Conservation (phyloP, 192 early-diverging fungal species). For the Haplosporangium gracile region DNA sequence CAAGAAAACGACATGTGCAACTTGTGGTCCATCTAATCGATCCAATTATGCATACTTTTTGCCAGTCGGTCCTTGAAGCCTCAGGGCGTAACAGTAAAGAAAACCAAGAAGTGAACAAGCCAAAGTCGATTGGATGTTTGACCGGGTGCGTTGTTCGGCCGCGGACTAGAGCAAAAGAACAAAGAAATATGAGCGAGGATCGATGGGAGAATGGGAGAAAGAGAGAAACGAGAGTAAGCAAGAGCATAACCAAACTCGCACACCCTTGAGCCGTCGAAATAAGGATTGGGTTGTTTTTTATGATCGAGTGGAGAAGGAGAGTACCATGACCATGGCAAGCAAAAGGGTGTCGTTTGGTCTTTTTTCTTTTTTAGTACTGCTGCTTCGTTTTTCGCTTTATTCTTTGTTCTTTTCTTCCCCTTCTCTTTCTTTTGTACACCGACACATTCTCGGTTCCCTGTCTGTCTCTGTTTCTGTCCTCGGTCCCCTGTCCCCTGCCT, state of each 20-base stretch:
- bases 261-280: not conserved
- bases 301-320: not conserved
- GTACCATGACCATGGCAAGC: not conserved
- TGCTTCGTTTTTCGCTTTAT: not conserved
- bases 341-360: not conserved
- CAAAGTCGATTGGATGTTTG: constrained; percentile 8
- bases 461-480: not conserved
- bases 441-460: not conserved
- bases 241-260: not conserved
- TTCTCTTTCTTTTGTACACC: not conserved
- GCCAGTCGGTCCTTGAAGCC: not conserved
- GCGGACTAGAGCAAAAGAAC: not conserved
- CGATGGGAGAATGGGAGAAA: not conserved
- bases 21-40: not conserved
- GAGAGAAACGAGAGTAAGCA: not conserved
- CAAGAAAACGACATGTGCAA: not conserved
- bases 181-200: not conserved
- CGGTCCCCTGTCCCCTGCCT: not conserved
- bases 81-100: not conserved
- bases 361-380: not conserved
- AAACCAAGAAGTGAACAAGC: not conserved
- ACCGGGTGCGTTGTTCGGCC: not conserved
- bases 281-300: not conserved
- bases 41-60: not conserved
- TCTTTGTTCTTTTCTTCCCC: not conserved